These are phyloP conservation scores for Cercospora sesami DNA, from an alignment of 2,329 filamentous ascomycete species.

Conservation along the genomic window DNA sequence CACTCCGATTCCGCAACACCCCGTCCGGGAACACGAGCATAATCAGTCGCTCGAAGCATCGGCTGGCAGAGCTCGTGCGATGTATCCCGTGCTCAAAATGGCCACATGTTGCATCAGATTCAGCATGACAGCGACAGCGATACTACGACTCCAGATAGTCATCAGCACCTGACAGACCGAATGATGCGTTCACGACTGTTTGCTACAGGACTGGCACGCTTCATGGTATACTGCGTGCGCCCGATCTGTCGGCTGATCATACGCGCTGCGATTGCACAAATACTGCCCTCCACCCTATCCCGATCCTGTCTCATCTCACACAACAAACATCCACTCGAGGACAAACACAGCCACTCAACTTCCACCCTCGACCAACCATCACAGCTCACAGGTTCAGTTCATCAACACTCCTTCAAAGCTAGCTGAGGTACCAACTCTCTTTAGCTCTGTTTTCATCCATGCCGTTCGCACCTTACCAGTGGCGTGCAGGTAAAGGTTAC, in stretches of 20 bases:
- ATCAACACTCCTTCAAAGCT: background rate
- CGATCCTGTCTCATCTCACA: background rate
- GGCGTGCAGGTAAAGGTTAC: slow-evolving; percentile 30
- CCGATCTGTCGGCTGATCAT: slow-evolving; percentile 1
- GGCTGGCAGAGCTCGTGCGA: background rate
- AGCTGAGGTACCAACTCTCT: background rate
- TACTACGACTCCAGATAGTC: background rate
- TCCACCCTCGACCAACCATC: background rate
- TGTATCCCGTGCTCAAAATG: background rate
- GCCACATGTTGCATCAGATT: background rate
- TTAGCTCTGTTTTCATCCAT: slow-evolving; percentile 14
- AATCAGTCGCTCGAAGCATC: background rate
- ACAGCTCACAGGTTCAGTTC: background rate
- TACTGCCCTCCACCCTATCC: background rate
- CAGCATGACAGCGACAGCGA: background rate
- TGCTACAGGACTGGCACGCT: slow-evolving; percentile 12
- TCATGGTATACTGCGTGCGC: background rate
- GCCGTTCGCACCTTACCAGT: slow-evolving; percentile 32
- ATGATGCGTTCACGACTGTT: slow-evolving; percentile 15
- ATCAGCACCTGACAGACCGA: background rate
- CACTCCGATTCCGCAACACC: background rate
- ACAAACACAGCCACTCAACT: slow-evolving; percentile 1
- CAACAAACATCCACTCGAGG: slow-evolving; percentile 3
- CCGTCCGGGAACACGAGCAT: background rate
- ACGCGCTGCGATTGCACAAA: slow-evolving; percentile 1